Conservation (phyloP, 148 eudicot genomes). For the Beta vulgaris region DNA sequence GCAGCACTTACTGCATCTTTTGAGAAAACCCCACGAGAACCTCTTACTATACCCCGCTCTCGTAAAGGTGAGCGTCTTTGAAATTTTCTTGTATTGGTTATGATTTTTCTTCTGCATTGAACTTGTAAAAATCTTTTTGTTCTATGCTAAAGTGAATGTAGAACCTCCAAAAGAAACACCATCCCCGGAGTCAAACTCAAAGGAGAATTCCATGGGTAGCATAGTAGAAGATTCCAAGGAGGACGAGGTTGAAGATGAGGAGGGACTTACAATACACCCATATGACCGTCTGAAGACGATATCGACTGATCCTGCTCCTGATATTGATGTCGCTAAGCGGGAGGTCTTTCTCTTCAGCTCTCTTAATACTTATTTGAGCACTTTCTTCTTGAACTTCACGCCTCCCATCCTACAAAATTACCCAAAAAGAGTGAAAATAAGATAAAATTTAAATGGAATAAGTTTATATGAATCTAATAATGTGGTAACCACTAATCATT, state of each 20-base stretch:
- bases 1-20: constrained; percentile 66
- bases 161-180: constrained; percentile 49
- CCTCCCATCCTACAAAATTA: not conserved
- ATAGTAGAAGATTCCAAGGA: constrained; percentile 75
- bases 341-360: constrained; percentile 52
- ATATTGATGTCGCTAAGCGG: constrained; percentile 88
- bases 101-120: not conserved
- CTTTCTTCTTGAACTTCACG: not conserved
- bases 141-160: constrained; percentile 42
- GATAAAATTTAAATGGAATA: no score
- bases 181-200: constrained; percentile 41
- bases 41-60: constrained; percentile 58
- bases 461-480: no score
- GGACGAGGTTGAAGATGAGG: constrained; percentile 81
- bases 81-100: not conserved
- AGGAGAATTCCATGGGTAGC: constrained; percentile 60
- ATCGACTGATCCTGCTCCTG: constrained; percentile 64
- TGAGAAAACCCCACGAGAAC: constrained; percentile 51
- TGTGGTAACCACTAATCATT: no score
- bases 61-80: constrained; percentile 51
- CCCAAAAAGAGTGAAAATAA: not conserved
- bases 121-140: constrained; percentile 15
- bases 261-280: constrained; percentile 70
- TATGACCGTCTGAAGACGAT: constrained; percentile 71
- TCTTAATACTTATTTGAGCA: not conserved